Conservation (phyloP, 2,329 filamentous ascomycete species). For the Emergomyces orientalis region DNA sequence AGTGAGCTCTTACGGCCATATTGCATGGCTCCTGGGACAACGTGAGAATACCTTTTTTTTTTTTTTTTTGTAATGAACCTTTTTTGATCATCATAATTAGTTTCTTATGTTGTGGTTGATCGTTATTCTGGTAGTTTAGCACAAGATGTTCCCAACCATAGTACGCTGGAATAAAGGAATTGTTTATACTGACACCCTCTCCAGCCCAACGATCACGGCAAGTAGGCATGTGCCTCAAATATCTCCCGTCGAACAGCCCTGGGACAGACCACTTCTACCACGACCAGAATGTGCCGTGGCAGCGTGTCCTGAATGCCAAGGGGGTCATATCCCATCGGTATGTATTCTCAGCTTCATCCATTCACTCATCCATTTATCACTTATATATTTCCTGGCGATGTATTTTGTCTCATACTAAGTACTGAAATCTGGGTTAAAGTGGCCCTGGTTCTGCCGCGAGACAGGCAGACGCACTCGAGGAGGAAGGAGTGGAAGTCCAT, state of each 20-base stretch:
- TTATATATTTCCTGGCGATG: neutral
- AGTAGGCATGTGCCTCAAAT: constrained; percentile 82
- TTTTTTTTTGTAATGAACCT: neutral
- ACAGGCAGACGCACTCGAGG: constrained; percentile 33
- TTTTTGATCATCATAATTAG: neutral
- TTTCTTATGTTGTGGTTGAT: neutral
- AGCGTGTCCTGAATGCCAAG: constrained; percentile 81
- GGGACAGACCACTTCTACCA: constrained; percentile 51
- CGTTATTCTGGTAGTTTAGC: neutral
- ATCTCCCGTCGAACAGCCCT: constrained; percentile 53
- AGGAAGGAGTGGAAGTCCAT: constrained; percentile 36
- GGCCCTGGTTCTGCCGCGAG: constrained; percentile 36
- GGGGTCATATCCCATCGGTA: constrained; percentile 79
- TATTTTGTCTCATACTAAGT: neutral
- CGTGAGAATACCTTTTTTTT: constrained; percentile 37
- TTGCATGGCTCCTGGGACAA: constrained; percentile 52
- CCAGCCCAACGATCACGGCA: constrained; percentile 66
- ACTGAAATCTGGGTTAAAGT: constrained; percentile 18
- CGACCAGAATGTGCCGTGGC: constrained; percentile 78
- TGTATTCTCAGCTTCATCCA: constrained; percentile 16
- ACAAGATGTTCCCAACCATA: neutral
- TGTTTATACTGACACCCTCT: neutral
- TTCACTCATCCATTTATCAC: neutral
- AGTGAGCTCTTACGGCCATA: constrained; percentile 78
- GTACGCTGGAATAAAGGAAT: neutral